Evolutionary conservation across 768 basidiomycete species (phyloP).

Genomic region (Austroboletus eburneus): DNA sequence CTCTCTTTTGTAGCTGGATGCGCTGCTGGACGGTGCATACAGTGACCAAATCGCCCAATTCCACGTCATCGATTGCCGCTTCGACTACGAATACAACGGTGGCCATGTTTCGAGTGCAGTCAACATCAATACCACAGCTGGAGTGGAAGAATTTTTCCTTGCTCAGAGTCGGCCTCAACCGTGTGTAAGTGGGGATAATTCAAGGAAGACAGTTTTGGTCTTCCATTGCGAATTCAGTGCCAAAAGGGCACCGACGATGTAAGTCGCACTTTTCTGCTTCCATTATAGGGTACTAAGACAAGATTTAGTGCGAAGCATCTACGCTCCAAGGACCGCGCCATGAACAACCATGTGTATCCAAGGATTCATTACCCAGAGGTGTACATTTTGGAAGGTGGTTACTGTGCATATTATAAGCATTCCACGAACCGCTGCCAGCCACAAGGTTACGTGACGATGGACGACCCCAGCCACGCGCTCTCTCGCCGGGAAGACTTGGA

Average conservation of each 20-base stretch:
- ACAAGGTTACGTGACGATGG: constrained; percentile 86
- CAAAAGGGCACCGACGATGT: constrained; percentile 96
- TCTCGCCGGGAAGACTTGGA: constrained; percentile 85
- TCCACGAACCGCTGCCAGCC: constrained; percentile 74
- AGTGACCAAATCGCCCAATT: constrained; percentile 59
- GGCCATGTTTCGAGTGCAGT: constrained; percentile 91
- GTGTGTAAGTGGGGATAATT: constrained; percentile 68
- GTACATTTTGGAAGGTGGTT: constrained; percentile 96
- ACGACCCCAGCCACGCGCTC: constrained; percentile 78
- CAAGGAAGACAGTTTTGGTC: constrained; percentile 78
- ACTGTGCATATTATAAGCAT: constrained; percentile 78
- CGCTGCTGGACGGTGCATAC: constrained; percentile 73
- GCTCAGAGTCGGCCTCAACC: constrained; percentile 57
- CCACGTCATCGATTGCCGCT: constrained; percentile 92
- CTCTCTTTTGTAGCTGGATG: constrained; percentile 55
- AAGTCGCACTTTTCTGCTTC: constrained; percentile 28
- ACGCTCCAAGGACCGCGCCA: constrained; percentile 81
- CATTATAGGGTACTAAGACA: constrained; percentile 4
- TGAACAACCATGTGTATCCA: constrained; percentile 89
- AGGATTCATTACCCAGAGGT: constrained; percentile 94
- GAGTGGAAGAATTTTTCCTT: constrained; percentile 80
- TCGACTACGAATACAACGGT: constrained; percentile 93
- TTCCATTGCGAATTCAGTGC: constrained; percentile 99
- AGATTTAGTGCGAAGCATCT: constrained; percentile 81
- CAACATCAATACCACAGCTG: constrained; percentile 80